Evolutionary conservation across 1,139 yeast genomes (phyloP).

Genomic region (Kodamaea plutei): DNA sequence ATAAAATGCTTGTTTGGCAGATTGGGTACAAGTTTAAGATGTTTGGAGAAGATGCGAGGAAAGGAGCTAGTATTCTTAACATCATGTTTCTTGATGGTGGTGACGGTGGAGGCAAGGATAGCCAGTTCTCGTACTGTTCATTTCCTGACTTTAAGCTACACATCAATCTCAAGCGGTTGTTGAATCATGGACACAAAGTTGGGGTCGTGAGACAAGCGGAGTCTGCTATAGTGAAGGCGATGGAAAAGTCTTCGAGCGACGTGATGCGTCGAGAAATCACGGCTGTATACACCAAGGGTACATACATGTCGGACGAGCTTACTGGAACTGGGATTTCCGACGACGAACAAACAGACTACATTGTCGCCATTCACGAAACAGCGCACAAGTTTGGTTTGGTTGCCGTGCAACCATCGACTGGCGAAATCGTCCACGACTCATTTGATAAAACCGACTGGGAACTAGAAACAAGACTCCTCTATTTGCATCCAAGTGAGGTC

Average conservation of each 20-base stretch:
- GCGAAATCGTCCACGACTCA: slow-evolving; percentile 68
- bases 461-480: slow-evolving; percentile 68
- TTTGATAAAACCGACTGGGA: slow-evolving; percentile 50
- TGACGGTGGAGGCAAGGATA: slow-evolving; percentile 38
- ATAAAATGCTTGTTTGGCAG: slow-evolving; percentile 73
- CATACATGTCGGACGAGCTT: slow-evolving; percentile 66
- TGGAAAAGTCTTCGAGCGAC: slow-evolving; percentile 38
- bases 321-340: slow-evolving; percentile 13
- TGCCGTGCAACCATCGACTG: slow-evolving; percentile 74
- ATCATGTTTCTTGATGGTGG: slow-evolving; percentile 71
- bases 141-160: slow-evolving; percentile 76
- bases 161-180: slow-evolving; percentile 64
- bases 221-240: slow-evolving; percentile 63
- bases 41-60: slow-evolving; percentile 77
- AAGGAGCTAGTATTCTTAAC: slow-evolving; percentile 61
- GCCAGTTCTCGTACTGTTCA: slow-evolving; percentile 75
- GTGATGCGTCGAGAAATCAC: slow-evolving; percentile 69
- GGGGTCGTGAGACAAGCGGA: slow-evolving; percentile 88
- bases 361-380: slow-evolving; percentile 26
- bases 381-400: slow-evolving; percentile 41
- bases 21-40: slow-evolving; percentile 90
- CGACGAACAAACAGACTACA: slow-evolving; percentile 25
- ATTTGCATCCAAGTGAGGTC: slow-evolving; percentile 71
- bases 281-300: slow-evolving; percentile 76
- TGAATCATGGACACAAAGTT: slow-evolving; percentile 65